phyloP scores from a whole-genome alignment of 2,329 filamentous ascomycete genomes.

The Colletotrichum chlorophyti region DNA sequence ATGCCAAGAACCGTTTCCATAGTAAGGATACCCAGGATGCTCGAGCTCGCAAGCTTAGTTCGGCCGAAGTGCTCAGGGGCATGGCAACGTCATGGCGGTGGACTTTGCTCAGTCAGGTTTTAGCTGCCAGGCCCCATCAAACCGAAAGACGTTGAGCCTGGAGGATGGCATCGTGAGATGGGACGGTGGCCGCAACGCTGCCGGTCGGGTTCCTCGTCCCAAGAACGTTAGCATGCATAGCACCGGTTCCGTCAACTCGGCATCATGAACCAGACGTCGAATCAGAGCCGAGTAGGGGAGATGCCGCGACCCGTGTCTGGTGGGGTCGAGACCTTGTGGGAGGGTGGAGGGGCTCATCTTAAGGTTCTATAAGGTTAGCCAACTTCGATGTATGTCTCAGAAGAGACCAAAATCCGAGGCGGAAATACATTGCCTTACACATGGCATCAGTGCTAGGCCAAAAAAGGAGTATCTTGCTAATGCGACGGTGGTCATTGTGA shows the following conservation, averaged over 20 bases:
- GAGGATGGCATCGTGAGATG: constrained; percentile 3
- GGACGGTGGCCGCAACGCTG: not conserved
- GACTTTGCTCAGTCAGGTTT: not conserved
- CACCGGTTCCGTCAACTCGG: not conserved
- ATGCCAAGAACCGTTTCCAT: not conserved
- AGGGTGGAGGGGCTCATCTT: no score
- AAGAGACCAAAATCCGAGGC: no score
- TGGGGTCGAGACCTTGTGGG: constrained; percentile 10
- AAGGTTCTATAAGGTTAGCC: not conserved
- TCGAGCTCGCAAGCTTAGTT: constrained; percentile 10
- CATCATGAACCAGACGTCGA: not conserved
- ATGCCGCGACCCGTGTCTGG: no score
- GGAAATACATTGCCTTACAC: no score
- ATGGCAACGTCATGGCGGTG: constrained; percentile 18
- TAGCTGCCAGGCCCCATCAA: not conserved
- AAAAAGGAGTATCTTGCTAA: not conserved
- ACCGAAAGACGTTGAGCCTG: not conserved
- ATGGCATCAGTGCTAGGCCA: not conserved
- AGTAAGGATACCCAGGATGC: not conserved
- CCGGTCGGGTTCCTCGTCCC: constrained; percentile 10
- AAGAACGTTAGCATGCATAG: not conserved
- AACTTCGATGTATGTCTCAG: no score
- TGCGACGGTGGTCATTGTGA: no score
- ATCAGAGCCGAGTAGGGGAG: no score
- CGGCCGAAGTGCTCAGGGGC: constrained; percentile 16